Evolutionary conservation across 2,329 filamentous ascomycete species (phyloP).

Genomic region (Neonectria magnoliae): DNA sequence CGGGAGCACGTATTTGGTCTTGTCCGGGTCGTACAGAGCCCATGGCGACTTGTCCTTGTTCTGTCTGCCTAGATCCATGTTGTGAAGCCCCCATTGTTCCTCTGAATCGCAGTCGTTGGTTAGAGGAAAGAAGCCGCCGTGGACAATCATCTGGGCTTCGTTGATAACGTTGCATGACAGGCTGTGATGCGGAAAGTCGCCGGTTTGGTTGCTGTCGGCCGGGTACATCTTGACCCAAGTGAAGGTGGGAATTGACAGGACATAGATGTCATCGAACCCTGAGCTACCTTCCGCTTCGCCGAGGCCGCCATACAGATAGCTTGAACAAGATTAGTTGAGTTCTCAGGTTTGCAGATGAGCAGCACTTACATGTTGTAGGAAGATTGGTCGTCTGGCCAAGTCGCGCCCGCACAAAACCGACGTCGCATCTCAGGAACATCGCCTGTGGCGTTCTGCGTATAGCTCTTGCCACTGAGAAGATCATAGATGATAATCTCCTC

Average conservation of each 20-base stretch:
- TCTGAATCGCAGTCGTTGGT: constrained; percentile 60
- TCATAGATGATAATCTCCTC: constrained; percentile 68
- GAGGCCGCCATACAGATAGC: constrained; percentile 70
- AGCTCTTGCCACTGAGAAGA: constrained; percentile 67
- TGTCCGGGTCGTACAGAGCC: constrained; percentile 60
- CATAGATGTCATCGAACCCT: constrained; percentile 70
- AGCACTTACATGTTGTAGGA: constrained; percentile 70
- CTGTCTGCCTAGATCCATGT: constrained; percentile 64
- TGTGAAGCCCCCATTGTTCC: constrained; percentile 64
- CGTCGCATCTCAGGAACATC: constrained; percentile 61
- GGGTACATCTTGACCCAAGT: constrained; percentile 68
- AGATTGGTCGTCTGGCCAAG: constrained; percentile 67
- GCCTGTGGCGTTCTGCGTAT: constrained; percentile 65
- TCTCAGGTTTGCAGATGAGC: neutral
- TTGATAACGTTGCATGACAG: constrained; percentile 66
- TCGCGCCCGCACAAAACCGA: constrained; percentile 69
- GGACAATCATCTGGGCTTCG: constrained; percentile 68
- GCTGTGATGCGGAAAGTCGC: constrained; percentile 61
- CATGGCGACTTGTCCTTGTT: constrained; percentile 58
- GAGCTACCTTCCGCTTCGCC: constrained; percentile 55
- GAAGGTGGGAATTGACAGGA: constrained; percentile 69
- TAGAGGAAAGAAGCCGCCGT: constrained; percentile 67
- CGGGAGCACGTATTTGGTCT: constrained; percentile 64
- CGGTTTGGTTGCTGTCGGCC: constrained; percentile 49
- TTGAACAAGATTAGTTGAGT: constrained; percentile 40